Conservation (phyloP, 78 protist species). For the Acrasis kona region DNA sequence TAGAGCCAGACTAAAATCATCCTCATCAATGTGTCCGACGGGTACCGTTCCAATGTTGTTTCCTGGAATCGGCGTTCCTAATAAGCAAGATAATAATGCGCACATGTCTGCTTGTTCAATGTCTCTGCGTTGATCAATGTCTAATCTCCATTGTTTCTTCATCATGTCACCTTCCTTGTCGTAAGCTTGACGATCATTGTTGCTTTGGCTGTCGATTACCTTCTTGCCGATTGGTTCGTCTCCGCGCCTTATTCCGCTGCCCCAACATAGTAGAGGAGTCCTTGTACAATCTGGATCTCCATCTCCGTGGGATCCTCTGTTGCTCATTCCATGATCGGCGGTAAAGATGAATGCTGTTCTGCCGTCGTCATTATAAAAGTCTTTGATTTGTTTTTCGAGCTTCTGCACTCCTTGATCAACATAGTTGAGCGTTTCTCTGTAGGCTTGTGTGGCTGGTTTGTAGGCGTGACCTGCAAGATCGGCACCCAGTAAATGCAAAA, state of each 20-base stretch:
- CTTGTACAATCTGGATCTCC: slow-evolving; percentile 70
- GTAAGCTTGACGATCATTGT: too few species aligned
- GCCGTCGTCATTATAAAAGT: slow-evolving; percentile 44
- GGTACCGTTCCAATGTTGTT: slow-evolving; percentile 71
- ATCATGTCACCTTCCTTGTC: not conserved
- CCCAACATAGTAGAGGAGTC: slow-evolving; percentile 81
- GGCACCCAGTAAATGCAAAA: slow-evolving; percentile 74
- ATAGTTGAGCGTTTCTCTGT: slow-evolving; percentile 33
- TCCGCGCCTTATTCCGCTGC: slow-evolving; percentile 50
- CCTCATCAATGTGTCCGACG: slow-evolving; percentile 23
- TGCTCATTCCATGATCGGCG: slow-evolving; percentile 83
- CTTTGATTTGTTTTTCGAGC: slow-evolving; percentile 13
- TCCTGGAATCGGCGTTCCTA: slow-evolving; percentile 60
- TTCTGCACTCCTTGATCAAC: slow-evolving; percentile 49
- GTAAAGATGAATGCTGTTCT: slow-evolving; percentile 65
- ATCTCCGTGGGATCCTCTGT: slow-evolving; percentile 74
- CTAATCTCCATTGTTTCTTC: slow-evolving; percentile 26
- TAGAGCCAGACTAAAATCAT: slow-evolving; percentile 7
- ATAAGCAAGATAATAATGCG: slow-evolving; percentile 54
- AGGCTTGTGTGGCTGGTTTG: slow-evolving; percentile 47
- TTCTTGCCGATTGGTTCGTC: not conserved
- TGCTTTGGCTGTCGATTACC: too few species aligned
- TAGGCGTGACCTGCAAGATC: slow-evolving; percentile 76
- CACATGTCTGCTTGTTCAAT: slow-evolving; percentile 74
- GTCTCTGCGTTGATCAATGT: slow-evolving; percentile 29